Conservation (phyloP, 1,284 basidiomycete species). For the Fomitopsis pinicola region DNA sequence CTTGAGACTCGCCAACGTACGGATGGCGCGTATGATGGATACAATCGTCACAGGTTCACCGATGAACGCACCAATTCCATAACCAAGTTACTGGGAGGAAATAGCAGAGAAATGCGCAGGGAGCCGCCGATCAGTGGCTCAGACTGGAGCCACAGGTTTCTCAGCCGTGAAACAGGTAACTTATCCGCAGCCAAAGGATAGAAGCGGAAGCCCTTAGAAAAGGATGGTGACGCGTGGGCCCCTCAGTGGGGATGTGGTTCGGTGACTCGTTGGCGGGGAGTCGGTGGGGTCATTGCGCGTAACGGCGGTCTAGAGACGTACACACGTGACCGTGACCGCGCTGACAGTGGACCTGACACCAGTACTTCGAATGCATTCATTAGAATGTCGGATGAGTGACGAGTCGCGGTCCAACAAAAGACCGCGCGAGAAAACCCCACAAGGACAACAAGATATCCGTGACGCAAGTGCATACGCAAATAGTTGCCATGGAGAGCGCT, state of each 20-base stretch:
- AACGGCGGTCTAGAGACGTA: not conserved
- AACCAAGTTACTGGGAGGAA: too few species aligned
- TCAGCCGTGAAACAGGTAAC: too few species aligned
- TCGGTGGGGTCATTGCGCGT: not conserved
- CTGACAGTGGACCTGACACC: not conserved
- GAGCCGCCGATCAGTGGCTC: too few species aligned
- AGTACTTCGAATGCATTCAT: not conserved
- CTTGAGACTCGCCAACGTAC: too few species aligned
- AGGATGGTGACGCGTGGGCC: not conserved
- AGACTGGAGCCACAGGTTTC: too few species aligned
- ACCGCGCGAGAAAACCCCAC: not conserved
- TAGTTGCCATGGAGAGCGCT: conserved; percentile 1
- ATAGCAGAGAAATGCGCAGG: too few species aligned
- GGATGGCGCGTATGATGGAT: too few species aligned
- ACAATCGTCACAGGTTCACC: too few species aligned
- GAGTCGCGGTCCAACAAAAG: not conserved
- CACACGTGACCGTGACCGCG: not conserved
- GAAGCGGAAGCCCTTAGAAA: too few species aligned
- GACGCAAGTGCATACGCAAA: not conserved
- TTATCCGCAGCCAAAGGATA: too few species aligned
- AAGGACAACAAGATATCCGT: not conserved
- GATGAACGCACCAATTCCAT: too few species aligned
- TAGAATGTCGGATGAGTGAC: not conserved
- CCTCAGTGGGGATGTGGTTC: not conserved
- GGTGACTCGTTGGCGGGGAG: not conserved